Base-by-base conservation (phyloP, 2,329 filamentous ascomycete species). In the Botrytis elliptica region DNA sequence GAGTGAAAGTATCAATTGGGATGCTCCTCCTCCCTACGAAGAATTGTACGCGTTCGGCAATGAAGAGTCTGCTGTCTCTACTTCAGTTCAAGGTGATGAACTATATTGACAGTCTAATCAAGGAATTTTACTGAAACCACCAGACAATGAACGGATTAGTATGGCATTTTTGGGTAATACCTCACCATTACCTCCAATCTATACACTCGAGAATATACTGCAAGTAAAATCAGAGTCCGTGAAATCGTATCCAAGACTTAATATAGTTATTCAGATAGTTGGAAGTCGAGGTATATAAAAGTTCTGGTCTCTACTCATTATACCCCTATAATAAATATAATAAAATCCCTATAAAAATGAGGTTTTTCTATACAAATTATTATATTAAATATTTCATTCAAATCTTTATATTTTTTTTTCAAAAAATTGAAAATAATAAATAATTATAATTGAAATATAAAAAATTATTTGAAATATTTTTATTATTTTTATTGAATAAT, bases 201-300 rank as follows among this genome's bases (percentile, higher is more conserved):
- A 75, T 60, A 16, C 63, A 3, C 29, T 29, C 18, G 18, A 52
- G 25, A 9, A 33, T 12, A 16, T 36, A 44, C 22, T n/a, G 1
- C 33, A 40, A 52, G 25, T 20, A 6, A 12, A 4, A 12, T 5
- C 12, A 46, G 14, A 64, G 33, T 20, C 44, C 18, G 29, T 62
- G 10, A 25, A 18, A 12, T n/a, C n/a, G 33, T 60, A 60, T 16
- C 78, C 78, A 7, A 72, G 68, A 20, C 69, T 95, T 62, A 95
- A 94, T 80, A 91, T 96, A 70, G 92, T 94, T 40, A 91, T 95
- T 78, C 94, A 94, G 86, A 91, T 95, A 10, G 94, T 95, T 76
- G 93, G 93, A 9, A 93, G 90, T 1, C 86, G 93, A 70, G 93
- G 93, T 69, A 57, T 22, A 33, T 69, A n/a, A n/a, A n/a, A n/a